Evolutionary conservation across 306 rosid species (phyloP).

Genomic region (Vigna mungo): DNA sequence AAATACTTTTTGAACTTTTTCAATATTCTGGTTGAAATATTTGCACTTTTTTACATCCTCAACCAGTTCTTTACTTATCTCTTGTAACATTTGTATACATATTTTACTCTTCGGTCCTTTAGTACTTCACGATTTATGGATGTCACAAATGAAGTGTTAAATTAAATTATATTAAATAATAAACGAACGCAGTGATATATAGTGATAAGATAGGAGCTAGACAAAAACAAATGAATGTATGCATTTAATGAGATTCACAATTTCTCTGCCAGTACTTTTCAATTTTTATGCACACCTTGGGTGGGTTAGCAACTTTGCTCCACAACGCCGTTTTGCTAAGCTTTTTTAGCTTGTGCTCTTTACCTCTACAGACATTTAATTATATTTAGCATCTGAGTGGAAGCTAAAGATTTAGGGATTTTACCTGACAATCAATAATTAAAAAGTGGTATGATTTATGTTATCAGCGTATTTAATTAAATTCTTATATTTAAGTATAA

Average conservation of each 20-base stretch:
- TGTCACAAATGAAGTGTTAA: background rate
- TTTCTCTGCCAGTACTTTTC: too few relatives aligned
- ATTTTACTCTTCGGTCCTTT: too few relatives aligned
- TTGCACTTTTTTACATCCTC: background rate
- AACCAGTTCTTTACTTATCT: background rate
- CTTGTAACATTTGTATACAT: background rate
- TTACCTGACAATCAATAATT: background rate
- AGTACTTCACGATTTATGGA: background rate
- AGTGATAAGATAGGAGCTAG: too few relatives aligned
- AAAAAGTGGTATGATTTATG: background rate
- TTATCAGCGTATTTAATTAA: background rate
- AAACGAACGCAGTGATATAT: too few relatives aligned
- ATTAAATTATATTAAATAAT: too few relatives aligned
- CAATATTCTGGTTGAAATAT: background rate
- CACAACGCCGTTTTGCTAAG: too few relatives aligned
- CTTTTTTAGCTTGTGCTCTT: too few relatives aligned
- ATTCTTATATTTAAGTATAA: background rate
- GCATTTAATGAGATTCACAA: too few relatives aligned
- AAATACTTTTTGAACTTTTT: slow-evolving; percentile 12
- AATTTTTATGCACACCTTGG: background rate
- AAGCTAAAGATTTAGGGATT: background rate
- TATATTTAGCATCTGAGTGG: too few relatives aligned
- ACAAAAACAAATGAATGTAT: too few relatives aligned
- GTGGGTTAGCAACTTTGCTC: too few relatives aligned
- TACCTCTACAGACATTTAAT: too few relatives aligned